Evolutionary conservation across 2,329 filamentous ascomycete genomes (phyloP).

Genomic region (Albophoma yamanashiensis): DNA sequence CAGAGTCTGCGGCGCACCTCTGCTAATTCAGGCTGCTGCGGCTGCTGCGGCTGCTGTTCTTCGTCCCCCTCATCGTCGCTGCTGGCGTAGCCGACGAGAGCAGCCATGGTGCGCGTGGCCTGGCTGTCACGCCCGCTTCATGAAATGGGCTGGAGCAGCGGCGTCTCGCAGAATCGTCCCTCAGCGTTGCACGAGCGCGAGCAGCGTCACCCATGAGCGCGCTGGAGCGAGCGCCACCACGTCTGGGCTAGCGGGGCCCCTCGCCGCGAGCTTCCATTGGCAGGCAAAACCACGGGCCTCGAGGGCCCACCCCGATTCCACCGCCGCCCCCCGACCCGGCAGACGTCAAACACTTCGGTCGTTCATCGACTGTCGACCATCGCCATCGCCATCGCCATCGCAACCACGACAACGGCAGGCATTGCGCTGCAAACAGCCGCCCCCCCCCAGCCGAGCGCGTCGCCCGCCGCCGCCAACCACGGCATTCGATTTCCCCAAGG

Average conservation of each 20-base stretch:
- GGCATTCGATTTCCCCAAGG: background rate
- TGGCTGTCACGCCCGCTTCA: background rate
- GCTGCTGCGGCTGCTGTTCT: constrained; percentile 1
- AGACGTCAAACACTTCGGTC: background rate
- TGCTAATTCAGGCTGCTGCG: background rate
- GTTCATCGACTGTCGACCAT: background rate
- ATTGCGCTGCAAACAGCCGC: background rate
- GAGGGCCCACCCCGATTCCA: background rate
- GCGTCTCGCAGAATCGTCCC: background rate
- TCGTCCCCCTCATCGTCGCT: constrained; percentile 38
- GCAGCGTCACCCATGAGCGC: too few relatives aligned
- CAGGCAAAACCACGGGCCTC: background rate
- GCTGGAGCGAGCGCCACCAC: background rate
- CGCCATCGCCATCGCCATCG: background rate
- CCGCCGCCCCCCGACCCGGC: background rate
- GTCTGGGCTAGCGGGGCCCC: background rate
- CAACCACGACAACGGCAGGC: background rate
- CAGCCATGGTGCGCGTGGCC: constrained; percentile 22
- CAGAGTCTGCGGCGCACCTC: background rate
- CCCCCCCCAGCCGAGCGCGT: background rate
- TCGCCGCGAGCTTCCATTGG: background rate
- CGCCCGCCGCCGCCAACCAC: background rate
- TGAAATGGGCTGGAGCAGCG: background rate
- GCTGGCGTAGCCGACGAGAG: constrained; percentile 39
- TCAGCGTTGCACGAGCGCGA: background rate